Conservation (phyloP, 2,329 filamentous ascomycete species). For the Metarhizium humberi region DNA sequence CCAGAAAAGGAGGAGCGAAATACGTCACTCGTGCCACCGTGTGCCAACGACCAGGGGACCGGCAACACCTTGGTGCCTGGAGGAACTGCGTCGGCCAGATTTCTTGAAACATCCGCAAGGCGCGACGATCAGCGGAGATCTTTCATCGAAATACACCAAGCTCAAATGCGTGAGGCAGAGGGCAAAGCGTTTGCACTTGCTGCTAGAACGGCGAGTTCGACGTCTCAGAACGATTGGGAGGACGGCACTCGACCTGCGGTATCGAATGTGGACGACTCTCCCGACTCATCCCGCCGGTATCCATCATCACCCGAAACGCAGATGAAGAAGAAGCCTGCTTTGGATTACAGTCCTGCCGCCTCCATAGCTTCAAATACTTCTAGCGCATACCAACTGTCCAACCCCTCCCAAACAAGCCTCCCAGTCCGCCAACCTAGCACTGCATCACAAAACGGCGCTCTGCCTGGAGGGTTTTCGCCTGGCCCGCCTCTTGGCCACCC, state of each 20-base stretch:
- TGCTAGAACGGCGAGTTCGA: conserved; percentile 22
- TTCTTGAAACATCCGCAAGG: conserved; percentile 29
- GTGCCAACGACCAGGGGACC: neutral
- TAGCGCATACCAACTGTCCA: conserved; percentile 16
- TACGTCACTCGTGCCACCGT: neutral
- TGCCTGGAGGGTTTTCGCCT: conserved; percentile 3
- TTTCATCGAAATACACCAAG: conserved; percentile 48
- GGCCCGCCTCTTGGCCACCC: too few relatives aligned
- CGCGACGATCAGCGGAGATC: conserved; percentile 46
- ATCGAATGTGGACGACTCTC: conserved; percentile 14
- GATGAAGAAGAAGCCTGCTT: conserved; percentile 12
- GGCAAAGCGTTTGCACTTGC: conserved; percentile 49
- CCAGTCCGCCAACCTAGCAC: conserved; percentile 14
- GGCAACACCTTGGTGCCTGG: conserved; percentile 21
- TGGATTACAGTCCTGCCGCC: conserved; percentile 32
- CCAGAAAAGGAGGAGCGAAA: conserved; percentile 8
- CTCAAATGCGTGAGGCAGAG: conserved; percentile 52
- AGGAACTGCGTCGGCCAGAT: conserved; percentile 27
- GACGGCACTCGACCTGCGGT: conserved; percentile 13
- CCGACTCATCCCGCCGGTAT: conserved; percentile 14
- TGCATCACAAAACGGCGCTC: conserved; percentile 15
- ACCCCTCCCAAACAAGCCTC: conserved; percentile 8
- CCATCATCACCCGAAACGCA: conserved; percentile 20
- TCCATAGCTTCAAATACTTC: conserved; percentile 25
- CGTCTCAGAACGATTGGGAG: conserved; percentile 24